A percentile compares a stretch with the other conserved stretches of the same genome.
These are phyloP conservation scores for Cenchrus purpureus DNA, from an alignment of 176 grass and related monocot species.

Conservation along the genomic window DNA sequence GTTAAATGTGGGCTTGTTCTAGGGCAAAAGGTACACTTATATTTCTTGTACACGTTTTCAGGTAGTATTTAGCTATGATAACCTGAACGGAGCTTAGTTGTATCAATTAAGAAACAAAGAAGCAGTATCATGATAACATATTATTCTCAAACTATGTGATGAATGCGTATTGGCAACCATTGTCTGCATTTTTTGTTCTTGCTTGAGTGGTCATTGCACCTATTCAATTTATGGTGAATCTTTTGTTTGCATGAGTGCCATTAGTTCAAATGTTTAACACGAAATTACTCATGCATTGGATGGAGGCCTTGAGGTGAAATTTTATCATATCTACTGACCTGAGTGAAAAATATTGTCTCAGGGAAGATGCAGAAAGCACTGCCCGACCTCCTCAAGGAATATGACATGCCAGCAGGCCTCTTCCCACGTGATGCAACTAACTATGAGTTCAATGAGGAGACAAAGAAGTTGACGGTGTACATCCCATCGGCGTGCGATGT, in stretches of 20 bases:
- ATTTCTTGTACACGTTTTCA: background rate
- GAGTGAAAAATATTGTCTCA: constrained; percentile 34
- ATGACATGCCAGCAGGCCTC: constrained; percentile 79
- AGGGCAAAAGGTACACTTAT: background rate
- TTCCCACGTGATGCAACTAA: constrained; percentile 91
- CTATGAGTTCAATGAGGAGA: constrained; percentile 93
- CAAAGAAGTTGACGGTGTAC: constrained; percentile 75
- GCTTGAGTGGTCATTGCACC: background rate
- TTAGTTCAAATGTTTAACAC: background rate
- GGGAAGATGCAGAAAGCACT: constrained; percentile 96
- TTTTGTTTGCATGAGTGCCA: constrained; percentile 18
- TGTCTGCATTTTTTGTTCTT: constrained; percentile 32
- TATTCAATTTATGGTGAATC: background rate
- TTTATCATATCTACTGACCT: constrained; percentile 4
- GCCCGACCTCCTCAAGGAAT: constrained; percentile 79
- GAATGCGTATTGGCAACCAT: background rate
- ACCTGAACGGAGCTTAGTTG: constrained; percentile 10
- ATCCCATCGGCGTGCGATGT: constrained; percentile 82
- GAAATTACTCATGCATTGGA: background rate
- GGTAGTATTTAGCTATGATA: background rate
- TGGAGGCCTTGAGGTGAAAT: too few species aligned
- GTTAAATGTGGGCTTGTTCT: background rate
- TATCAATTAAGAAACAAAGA: constrained; percentile 25
- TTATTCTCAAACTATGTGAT: constrained; percentile 10
- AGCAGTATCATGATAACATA: background rate